A percentile compares a stretch with the other conserved stretches of the same genome.
These are phyloP conservation scores for Parathielavia hyrcaniae DNA, from an alignment of 495 filamentous ascomycete genomes.

Conservation along the genomic window DNA sequence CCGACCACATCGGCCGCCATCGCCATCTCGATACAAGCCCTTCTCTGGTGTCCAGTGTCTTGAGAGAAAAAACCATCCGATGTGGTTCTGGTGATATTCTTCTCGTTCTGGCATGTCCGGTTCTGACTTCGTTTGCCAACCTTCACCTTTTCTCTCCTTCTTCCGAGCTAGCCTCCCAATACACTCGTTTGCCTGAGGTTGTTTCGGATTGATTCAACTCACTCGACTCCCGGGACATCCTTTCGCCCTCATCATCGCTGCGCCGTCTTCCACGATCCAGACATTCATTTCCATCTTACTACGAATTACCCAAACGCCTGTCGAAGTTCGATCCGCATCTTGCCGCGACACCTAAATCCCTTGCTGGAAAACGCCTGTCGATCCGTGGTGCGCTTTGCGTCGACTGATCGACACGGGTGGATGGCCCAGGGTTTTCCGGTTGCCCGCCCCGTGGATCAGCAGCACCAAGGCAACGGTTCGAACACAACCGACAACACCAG, in stretches of 20 bases:
- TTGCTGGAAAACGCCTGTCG: neutral
- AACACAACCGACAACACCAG: neutral
- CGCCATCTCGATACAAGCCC: neutral
- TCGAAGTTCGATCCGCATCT: neutral
- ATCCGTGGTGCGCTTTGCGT: conserved; percentile 10
- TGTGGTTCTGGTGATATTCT: conserved; percentile 20
- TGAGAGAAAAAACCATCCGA: conserved; percentile 4
- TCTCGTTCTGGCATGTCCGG: neutral
- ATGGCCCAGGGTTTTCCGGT: conserved; percentile 16
- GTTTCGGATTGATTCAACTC: conserved; percentile 7
- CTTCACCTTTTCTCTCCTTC: conserved; percentile 34
- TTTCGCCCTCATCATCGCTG: neutral
- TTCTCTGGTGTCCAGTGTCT: neutral
- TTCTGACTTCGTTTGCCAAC: neutral
- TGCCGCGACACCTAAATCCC: neutral
- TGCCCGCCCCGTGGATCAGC: conserved; percentile 16
- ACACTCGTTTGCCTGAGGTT: conserved; percentile 47
- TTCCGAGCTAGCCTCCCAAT: conserved; percentile 47
- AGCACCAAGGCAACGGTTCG: neutral
- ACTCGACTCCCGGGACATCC: neutral
- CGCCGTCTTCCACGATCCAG: neutral
- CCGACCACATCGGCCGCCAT: conserved; percentile 22
- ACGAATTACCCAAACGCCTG: neutral
- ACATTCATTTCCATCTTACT: neutral
- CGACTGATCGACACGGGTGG: conserved; percentile 22